Base-by-base conservation (phyloP, 257 asterid species). In the Henckelia pumila region DNA sequence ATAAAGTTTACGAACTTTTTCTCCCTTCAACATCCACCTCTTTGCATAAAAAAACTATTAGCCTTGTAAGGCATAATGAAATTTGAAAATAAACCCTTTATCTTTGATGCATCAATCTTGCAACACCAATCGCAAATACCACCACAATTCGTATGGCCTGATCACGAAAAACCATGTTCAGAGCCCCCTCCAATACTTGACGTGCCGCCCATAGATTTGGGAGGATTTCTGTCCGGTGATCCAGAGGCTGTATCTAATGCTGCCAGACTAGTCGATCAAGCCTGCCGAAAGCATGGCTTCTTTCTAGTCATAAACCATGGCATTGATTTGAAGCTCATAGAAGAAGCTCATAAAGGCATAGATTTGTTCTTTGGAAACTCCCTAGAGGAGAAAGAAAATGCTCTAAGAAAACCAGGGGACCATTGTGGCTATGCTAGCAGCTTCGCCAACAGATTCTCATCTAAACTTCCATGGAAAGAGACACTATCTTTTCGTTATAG, bases 381-480 rank as follows among this genome's bases (percentile, higher is more conserved):
- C 6, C 74, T 82, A 23, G 75, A 64, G 5, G 85, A 84, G 63
- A 90, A 90, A 71, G 84, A 78, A 66, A 82, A 53, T 37, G 81
- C 85, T 3, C 56, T 53, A 55, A 76, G 97, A 62, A 85, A 77
- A 56, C 40, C 58, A 1, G 95, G 94, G 24, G 94, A 90, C 10
- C 84, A 80, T 47, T 82, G 83, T 68, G 95, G 97, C 44, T 90
- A 90, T 61, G 79, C 97, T 8, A 90, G 95, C 67, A 90, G 97
- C 76, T 90, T 90, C 61, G 84, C 87, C 11, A 72, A 61, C 52
- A 72, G 97, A 64, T 90, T 90, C 77, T 82, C 97, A 10, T 76
- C 85, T 17, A 88, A 90, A 35, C 95, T 90, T 61, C 95, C 97
- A 2, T 90, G 95, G 97, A 90, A 90, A 71, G 97, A 90, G 56